Percentiles rank a stretch among this genome's conserved stretches.
These are phyloP conservation scores for Pharus latifolius DNA, from an alignment of 176 grass and related monocot species.

Conservation along the genomic window DNA sequence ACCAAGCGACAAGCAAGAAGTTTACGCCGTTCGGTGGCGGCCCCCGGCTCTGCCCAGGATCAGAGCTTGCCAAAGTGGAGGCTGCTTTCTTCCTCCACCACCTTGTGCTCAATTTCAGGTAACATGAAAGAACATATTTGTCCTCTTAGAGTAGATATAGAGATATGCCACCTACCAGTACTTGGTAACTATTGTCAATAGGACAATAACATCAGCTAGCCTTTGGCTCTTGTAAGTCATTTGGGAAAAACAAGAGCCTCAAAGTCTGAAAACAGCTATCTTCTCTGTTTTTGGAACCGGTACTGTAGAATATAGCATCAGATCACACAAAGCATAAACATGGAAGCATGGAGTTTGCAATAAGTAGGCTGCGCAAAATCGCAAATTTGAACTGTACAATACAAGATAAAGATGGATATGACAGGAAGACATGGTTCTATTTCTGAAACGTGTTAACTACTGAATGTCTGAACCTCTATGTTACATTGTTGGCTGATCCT, in stretches of 20 bases:
- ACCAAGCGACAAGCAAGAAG: slow-evolving; percentile 63
- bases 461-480: not conserved
- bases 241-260: not conserved
- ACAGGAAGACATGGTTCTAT: not conserved
- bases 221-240: slow-evolving; percentile 14
- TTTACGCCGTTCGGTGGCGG: slow-evolving; percentile 82
- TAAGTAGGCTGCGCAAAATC: slow-evolving; percentile 18
- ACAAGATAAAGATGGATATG: not conserved
- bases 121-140: not conserved
- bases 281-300: not conserved
- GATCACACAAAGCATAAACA: slow-evolving; percentile 7
- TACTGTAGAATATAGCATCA: slow-evolving; percentile 5
- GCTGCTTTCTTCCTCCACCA: slow-evolving; percentile 88
- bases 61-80: slow-evolving; percentile 83
- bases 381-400: slow-evolving; percentile 15
- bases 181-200: not conserved
- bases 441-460: not conserved
- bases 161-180: not conserved
- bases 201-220: not conserved
- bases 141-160: not conserved
- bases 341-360: slow-evolving; percentile 14
- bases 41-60: slow-evolving; percentile 77
- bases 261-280: not conserved
- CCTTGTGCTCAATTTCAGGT: slow-evolving; percentile 89
- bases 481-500: not conserved